A percentile compares a stretch with the other conserved stretches of the same genome.
These are phyloP conservation scores for Plasmodium falciparum DNA, from an alignment of 169 alveolate species.

Conservation along the genomic window DNA sequence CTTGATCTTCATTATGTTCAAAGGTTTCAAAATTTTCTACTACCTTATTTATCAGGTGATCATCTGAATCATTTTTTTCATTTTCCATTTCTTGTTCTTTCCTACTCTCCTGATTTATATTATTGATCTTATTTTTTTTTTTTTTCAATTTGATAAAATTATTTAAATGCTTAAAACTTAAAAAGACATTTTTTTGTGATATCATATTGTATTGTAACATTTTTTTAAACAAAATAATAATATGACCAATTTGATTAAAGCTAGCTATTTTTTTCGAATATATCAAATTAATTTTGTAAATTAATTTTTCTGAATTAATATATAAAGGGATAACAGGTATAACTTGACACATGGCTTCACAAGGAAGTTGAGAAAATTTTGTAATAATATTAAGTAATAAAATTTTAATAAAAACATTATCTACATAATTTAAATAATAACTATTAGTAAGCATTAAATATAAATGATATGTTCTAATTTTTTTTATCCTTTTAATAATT, in stretches of 20 bases:
- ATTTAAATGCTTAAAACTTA: constrained; percentile 44
- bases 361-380: constrained; percentile 68
- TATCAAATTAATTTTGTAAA: constrained; percentile 56
- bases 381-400: constrained; percentile 22
- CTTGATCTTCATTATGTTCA: neutral
- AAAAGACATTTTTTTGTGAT: constrained; percentile 67
- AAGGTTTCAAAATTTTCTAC: constrained; percentile 16
- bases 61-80: neutral
- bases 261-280: constrained; percentile 71
- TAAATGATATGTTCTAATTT: constrained; percentile 72
- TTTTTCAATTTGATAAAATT: constrained; percentile 50
- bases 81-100: neutral
- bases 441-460: constrained; percentile 48
- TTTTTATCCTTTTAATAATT: constrained; percentile 73
- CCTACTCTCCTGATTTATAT: neutral
- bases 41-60: constrained; percentile 28
- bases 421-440: constrained; percentile 56
- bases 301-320: constrained; percentile 47
- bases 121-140: neutral
- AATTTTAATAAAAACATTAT: constrained; percentile 31
- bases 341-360: constrained; percentile 71
- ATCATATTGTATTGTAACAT: constrained; percentile 58
- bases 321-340: constrained; percentile 55
- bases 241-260: constrained; percentile 56
- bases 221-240: constrained; percentile 51